phyloP scores from a whole-genome alignment of 192 early-diverging fungal genomes.

The Entomortierella parvispora region DNA sequence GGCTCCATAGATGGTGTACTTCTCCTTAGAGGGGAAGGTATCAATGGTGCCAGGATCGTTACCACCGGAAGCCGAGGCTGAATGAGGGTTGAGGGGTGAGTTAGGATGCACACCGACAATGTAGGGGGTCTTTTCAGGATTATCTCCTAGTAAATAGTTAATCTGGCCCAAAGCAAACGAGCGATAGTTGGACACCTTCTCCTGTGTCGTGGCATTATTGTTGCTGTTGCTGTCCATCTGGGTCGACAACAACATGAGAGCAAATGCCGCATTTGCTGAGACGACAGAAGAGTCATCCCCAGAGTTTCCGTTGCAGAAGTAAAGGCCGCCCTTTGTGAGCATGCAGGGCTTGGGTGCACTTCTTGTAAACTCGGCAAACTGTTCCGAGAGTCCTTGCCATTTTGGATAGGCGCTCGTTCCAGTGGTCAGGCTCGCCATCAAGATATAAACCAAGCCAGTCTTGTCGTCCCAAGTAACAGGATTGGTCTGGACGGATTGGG shows the following conservation, averaged over 20 bases:
- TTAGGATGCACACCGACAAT: constrained; percentile 67
- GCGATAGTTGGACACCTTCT: constrained; percentile 25
- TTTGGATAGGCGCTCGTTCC: constrained; percentile 25
- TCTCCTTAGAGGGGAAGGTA: constrained; percentile 37
- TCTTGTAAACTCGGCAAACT: constrained; percentile 48
- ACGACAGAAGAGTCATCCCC: constrained; percentile 38
- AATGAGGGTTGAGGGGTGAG: constrained; percentile 67
- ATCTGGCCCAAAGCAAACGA: constrained; percentile 55
- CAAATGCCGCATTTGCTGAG: constrained; percentile 50
- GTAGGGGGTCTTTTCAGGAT: constrained; percentile 64
- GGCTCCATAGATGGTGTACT: constrained; percentile 62
- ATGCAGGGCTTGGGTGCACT: constrained; percentile 17
- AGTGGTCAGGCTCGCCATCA: constrained; percentile 53
- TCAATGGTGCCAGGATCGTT: constrained; percentile 48
- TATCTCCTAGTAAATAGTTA: constrained; percentile 64
- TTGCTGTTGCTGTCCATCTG: constrained; percentile 27
- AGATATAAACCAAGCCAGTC: constrained; percentile 55
- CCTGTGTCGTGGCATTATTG: background rate
- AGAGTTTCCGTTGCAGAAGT: constrained; percentile 42
- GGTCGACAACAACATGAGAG: constrained; percentile 44
- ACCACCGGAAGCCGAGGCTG: constrained; percentile 66
- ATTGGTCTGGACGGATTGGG: constrained; percentile 7
- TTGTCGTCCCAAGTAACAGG: constrained; percentile 67
- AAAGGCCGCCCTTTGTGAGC: constrained; percentile 60
- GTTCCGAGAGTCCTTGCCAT: constrained; percentile 49